phyloP scores from a whole-genome alignment of 164 flowering plant species.

The Stephania yunnanensis region DNA sequence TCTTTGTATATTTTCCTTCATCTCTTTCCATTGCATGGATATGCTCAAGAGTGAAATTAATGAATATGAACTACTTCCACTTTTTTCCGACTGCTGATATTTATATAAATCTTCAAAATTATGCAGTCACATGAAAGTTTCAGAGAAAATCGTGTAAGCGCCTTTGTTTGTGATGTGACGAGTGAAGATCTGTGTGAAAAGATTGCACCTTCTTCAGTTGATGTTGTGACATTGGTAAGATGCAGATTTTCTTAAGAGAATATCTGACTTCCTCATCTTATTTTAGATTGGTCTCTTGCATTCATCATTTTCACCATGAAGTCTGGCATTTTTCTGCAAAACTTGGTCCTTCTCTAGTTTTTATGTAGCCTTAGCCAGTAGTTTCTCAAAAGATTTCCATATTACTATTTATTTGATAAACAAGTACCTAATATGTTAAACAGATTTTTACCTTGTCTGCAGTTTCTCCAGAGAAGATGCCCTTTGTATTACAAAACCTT shows the following conservation, averaged over 20 bases:
- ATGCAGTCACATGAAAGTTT: slow-evolving; percentile 39
- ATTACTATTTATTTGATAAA: background rate
- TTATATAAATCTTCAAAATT: background rate
- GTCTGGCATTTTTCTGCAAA: no score
- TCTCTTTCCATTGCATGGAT: background rate
- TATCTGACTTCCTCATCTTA: background rate
- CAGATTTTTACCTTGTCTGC: slow-evolving; percentile 95
- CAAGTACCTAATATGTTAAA: slow-evolving; percentile 44
- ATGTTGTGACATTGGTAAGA: slow-evolving; percentile 47
- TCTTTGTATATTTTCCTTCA: background rate
- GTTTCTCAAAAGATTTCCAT: background rate
- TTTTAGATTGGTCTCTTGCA: background rate
- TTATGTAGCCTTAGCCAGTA: background rate
- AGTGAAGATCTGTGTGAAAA: slow-evolving; percentile 31
- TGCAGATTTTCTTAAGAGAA: background rate
- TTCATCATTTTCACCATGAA: background rate
- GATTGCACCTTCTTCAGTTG: slow-evolving; percentile 37
- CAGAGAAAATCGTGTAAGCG: slow-evolving; percentile 29
- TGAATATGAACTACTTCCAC: background rate
- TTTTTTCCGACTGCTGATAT: background rate
- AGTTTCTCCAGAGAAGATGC: slow-evolving; percentile 94
- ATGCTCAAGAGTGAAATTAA: background rate
- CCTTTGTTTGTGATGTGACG: slow-evolving; percentile 41
- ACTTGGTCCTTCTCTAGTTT: background rate
- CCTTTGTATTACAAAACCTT: slow-evolving; percentile 65